Evolutionary conservation across 2,329 filamentous ascomycete species (phyloP).

Genomic region (Cordyceps pruinosa): DNA sequence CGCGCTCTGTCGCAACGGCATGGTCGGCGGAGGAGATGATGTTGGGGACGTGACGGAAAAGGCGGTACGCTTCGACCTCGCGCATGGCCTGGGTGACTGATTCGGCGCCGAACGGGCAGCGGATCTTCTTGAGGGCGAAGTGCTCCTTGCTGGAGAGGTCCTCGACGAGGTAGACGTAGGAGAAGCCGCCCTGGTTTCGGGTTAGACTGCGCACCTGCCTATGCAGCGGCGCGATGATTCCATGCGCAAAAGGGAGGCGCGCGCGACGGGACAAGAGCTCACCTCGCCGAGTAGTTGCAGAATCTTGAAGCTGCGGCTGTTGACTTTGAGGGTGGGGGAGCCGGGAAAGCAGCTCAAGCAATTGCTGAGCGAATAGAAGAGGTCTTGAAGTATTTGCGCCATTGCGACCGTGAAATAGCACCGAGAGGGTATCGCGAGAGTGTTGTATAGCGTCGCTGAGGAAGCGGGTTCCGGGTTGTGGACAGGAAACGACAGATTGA

Average conservation of each 20-base stretch:
- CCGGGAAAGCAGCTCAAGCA: conserved; percentile 96
- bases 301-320: conserved; percentile 92
- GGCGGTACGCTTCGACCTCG: conserved; percentile 92
- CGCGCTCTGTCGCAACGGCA: conserved; percentile 68
- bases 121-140: conserved; percentile 96
- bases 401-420: conserved; percentile 35
- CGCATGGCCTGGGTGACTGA: conserved; percentile 91
- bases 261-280: conserved; percentile 17
- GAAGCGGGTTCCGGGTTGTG: background rate
- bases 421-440: background rate
- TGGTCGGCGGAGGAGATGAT: conserved; percentile 86
- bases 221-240: background rate
- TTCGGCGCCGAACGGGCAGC: conserved; percentile 95
- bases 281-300: conserved; percentile 88
- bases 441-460: background rate
- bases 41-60: conserved; percentile 75
- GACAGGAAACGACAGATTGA: background rate
- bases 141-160: conserved; percentile 76
- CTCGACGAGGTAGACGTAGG: conserved; percentile 97
- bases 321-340: conserved; percentile 91
- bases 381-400: conserved; percentile 80
- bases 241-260: background rate
- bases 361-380: conserved; percentile 86
- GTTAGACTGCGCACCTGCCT: background rate
- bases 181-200: conserved; percentile 73